Percentiles rank a stretch among this genome's conserved stretches.
These are phyloP conservation scores for Aspergillus puulaauensis DNA, from an alignment of 2,329 filamentous ascomycete species.

Conservation along the genomic window DNA sequence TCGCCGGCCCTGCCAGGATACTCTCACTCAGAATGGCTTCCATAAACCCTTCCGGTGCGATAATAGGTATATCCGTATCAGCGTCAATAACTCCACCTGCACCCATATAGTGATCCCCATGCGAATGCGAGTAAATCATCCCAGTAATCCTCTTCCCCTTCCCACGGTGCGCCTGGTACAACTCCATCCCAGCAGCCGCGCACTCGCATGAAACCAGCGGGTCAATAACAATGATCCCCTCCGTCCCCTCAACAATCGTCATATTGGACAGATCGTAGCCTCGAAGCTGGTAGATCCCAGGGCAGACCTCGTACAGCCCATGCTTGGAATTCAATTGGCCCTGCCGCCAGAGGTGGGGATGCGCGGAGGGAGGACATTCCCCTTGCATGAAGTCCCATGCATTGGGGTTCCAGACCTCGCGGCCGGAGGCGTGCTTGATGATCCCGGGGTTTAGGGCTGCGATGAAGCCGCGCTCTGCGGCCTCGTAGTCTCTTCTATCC, in stretches of 20 bases:
- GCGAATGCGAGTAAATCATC: conserved; percentile 45
- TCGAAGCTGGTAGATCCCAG: conserved; percentile 43
- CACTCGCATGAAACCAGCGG: conserved; percentile 38
- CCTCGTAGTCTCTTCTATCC: conserved; percentile 18
- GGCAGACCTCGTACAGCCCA: conserved; percentile 37
- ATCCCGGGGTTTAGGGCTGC: conserved; percentile 17
- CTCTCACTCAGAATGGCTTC: conserved; percentile 42
- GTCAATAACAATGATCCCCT: conserved; percentile 42
- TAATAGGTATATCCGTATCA: conserved; percentile 17
- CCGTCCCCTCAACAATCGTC: conserved; percentile 39
- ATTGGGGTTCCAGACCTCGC: conserved; percentile 34
- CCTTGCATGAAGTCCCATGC: conserved; percentile 31
- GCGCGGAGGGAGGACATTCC: conserved; percentile 26
- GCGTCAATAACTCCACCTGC: conserved; percentile 15
- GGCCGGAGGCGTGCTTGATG: conserved; percentile 17
- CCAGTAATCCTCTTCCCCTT: conserved; percentile 26
- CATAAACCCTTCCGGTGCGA: conserved; percentile 43
- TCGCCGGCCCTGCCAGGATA: conserved; percentile 39
- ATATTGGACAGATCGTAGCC: conserved; percentile 45
- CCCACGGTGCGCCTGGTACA: conserved; percentile 31
- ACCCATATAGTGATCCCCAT: conserved; percentile 42
- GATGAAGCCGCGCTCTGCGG: conserved; percentile 23
- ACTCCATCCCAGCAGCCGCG: conserved; percentile 30
- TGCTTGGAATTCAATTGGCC: conserved; percentile 30
- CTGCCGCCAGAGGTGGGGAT: conserved; percentile 39